These are phyloP conservation scores for Umbilicaria muhlenbergii DNA, from an alignment of 495 filamentous ascomycete species.

Conservation along the genomic window DNA sequence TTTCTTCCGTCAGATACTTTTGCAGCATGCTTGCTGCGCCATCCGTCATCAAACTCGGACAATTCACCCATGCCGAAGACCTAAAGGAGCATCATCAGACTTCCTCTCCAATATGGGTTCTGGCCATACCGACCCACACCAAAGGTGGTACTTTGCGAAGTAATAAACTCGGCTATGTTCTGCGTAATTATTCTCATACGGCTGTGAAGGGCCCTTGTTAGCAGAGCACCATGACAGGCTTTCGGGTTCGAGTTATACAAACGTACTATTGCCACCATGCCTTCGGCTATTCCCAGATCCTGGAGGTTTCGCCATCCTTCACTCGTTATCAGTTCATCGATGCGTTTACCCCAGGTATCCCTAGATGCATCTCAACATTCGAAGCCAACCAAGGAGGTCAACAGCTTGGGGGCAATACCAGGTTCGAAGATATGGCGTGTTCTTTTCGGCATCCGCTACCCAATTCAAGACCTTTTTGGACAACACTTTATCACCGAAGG, in stretches of 20 bases:
- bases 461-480: conserved; percentile 25
- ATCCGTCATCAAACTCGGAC: conserved; percentile 56
- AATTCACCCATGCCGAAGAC: conserved; percentile 48
- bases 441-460: conserved; percentile 41
- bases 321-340: conserved; percentile 22
- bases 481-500: conserved; percentile 13
- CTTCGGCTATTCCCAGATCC: conserved; percentile 3
- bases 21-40: conserved; percentile 47
- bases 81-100: no score
- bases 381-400: no score
- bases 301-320: background rate
- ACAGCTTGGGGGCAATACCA: background rate
- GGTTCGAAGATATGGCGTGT: conserved; percentile 37
- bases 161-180: conserved; percentile 35
- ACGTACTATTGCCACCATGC: background rate
- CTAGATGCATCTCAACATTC: background rate
- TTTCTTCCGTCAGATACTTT: conserved; percentile 20
- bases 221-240: no score
- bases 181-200: conserved; percentile 24
- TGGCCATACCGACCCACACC: conserved; percentile 22
- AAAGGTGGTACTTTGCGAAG: conserved; percentile 47
- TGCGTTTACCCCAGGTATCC: conserved; percentile 15
- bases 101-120: no score
- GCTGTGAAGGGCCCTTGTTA: no score
- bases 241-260: no score